Evolutionary conservation across 2,329 filamentous ascomycete species (phyloP), one percentile per base, ranked within the genome.

Genomic region (Alternaria brassicicola): DNA sequence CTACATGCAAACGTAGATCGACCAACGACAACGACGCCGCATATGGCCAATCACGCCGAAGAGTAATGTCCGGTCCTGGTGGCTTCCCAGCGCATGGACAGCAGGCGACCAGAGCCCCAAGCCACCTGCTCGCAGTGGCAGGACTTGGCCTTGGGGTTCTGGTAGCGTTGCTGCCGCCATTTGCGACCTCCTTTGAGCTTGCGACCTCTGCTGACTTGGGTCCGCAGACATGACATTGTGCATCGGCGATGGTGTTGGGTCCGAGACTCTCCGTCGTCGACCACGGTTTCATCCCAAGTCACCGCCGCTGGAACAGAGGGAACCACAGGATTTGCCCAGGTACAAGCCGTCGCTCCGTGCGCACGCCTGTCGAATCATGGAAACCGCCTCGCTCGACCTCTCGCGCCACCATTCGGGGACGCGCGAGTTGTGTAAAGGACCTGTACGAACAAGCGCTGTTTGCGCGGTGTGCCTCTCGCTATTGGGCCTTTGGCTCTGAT

Each of bases 331-430:
- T 54, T 54, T 65, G 45, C 33, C 55, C 55, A 36, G 35, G 49
- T 42, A 66, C 69, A 69, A 61, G 68, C 63, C 65, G 64, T 65
- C 63, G 72, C 69, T 64, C 73, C 65, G 69, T 73, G 68, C 71
- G 59, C 67, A 52, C 64, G 55, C 45, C 64, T 59, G 55, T 62
- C 75, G 57, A 76, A 77, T 76, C 72, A 76, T 46, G 51, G 31
- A 35, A 42, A 49, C 50, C 61, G 65, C 62, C 67, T 53, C 60
- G 64, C 55, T 47, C 63, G 43, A 60, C 63, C 59, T 59, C 61
- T 47, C 57, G 57, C 68, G 71, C 74, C 73, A 69, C 68, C 41
- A 61, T 63, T 71, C 72, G 74, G 69, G 70, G 69, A 71, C 67
- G 58, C 63, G 66, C 71, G 67, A 68, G 68, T 73, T 63, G 68